These are phyloP conservation scores for Choiromyces venosus DNA, from an alignment of 495 filamentous ascomycete genomes.

Conservation along the genomic window DNA sequence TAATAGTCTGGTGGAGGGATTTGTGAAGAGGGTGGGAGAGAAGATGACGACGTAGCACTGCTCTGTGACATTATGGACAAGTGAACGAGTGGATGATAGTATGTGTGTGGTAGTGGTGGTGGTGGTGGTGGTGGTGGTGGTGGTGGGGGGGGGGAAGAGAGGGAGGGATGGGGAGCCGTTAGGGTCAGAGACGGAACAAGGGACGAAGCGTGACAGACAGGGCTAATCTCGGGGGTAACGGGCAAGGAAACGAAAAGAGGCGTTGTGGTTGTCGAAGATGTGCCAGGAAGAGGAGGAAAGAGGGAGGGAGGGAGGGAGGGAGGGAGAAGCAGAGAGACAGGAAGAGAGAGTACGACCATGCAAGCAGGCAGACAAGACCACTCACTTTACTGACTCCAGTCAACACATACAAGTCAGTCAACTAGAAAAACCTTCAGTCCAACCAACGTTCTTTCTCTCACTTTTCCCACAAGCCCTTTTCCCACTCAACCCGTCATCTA, in stretches of 20 bases:
- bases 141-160: background rate
- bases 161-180: constrained; percentile 1
- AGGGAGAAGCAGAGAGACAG: background rate
- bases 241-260: background rate
- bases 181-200: background rate
- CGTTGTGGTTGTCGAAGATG: background rate
- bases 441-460: background rate
- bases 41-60: constrained; percentile 27
- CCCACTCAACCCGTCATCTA: background rate
- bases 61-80: constrained; percentile 35
- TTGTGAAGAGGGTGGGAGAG: constrained; percentile 30
- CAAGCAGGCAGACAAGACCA: background rate
- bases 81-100: background rate
- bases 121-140: background rate
- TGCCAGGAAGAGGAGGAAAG: background rate
- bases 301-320: background rate
- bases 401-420: background rate
- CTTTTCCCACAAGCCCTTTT: background rate
- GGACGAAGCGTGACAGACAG: background rate
- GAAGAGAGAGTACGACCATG: background rate
- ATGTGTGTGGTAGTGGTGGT: background rate
- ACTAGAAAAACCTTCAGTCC: background rate
- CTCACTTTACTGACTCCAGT: background rate
- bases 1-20: constrained; percentile 31
- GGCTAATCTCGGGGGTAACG: background rate